Conservation (phyloP, 768 basidiomycete genomes). For the Chalciporus piperatus region DNA sequence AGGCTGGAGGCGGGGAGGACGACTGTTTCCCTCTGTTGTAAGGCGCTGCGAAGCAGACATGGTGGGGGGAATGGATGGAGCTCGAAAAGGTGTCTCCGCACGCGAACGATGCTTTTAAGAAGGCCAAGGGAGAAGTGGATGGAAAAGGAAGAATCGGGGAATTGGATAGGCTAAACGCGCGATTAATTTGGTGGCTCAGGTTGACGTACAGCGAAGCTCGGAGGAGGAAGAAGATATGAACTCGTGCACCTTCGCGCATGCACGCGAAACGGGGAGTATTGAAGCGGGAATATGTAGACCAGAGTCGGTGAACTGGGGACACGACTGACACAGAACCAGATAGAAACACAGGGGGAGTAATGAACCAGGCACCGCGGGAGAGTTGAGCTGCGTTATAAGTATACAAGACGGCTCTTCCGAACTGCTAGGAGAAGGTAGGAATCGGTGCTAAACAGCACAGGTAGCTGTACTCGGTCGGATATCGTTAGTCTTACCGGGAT, state of each 20-base stretch:
- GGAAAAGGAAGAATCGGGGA: conserved; percentile 33
- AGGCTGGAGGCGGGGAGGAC: conserved; percentile 54
- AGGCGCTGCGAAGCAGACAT: conserved; percentile 27
- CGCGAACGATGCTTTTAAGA: conserved; percentile 31
- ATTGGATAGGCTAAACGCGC: conserved; percentile 29
- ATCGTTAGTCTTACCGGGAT: conserved; percentile 14
- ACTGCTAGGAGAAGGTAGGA: conserved; percentile 2
- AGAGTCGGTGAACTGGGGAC: conserved; percentile 12
- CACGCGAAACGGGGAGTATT: conserved; percentile 19
- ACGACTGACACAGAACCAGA: conserved; percentile 3
- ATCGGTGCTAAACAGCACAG: conserved; percentile 4
- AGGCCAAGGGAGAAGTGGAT: conserved; percentile 33
- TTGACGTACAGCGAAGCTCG: conserved; percentile 38
- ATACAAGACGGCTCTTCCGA: neutral
- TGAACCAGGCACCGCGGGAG: neutral
- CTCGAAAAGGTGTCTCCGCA: conserved; percentile 30
- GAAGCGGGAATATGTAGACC: conserved; percentile 17
- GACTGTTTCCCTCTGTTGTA: conserved; percentile 19
- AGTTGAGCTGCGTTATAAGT: neutral
- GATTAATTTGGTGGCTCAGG: conserved; percentile 30
- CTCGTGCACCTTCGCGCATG: conserved; percentile 18
- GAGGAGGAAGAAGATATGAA: conserved; percentile 19
- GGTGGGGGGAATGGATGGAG: conserved; percentile 24
- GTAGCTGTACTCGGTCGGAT: conserved; percentile 4
- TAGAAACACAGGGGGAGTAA: conserved; percentile 11